Conservation (phyloP, 441 rosid species). For the Jatropha multifida region DNA sequence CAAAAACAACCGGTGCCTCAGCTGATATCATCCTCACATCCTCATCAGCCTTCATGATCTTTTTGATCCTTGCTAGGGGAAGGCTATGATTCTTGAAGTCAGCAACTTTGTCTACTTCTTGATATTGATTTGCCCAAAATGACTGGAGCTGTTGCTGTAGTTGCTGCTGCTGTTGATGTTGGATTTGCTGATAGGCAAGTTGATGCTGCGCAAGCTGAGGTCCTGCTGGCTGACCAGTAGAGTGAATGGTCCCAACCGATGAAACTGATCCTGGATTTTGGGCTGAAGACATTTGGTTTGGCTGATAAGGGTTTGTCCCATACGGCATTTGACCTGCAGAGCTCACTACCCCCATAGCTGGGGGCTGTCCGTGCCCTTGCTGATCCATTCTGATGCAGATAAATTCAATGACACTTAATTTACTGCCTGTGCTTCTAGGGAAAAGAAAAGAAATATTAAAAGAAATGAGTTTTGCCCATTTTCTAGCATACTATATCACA, state of each 20-base stretch:
- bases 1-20: constrained; percentile 82
- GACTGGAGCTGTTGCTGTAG: constrained; percentile 72
- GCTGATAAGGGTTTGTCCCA: constrained; percentile 58
- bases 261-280: constrained; percentile 34
- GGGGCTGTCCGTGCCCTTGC: constrained; percentile 76
- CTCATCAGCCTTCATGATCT: constrained; percentile 91
- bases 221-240: constrained; percentile 49
- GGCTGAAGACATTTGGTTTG: constrained; percentile 52
- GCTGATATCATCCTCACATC: constrained; percentile 94
- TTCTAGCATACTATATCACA: not conserved
- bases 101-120: constrained; percentile 67
- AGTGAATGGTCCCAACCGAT: constrained; percentile 40
- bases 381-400: constrained; percentile 60
- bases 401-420: constrained; percentile 16
- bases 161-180: constrained; percentile 84
- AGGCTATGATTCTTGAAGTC: constrained; percentile 90
- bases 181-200: constrained; percentile 76
- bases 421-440: constrained; percentile 15
- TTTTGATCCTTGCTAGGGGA: constrained; percentile 85
- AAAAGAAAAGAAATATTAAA: constrained; percentile 5
- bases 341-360: constrained; percentile 39
- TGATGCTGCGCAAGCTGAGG: constrained; percentile 66
- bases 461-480: constrained; percentile 8
- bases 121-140: constrained; percentile 72
- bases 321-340: constrained; percentile 54